Evolutionary conservation across 1,139 yeast species (phyloP).

Genomic region (Candida sp.): DNA sequence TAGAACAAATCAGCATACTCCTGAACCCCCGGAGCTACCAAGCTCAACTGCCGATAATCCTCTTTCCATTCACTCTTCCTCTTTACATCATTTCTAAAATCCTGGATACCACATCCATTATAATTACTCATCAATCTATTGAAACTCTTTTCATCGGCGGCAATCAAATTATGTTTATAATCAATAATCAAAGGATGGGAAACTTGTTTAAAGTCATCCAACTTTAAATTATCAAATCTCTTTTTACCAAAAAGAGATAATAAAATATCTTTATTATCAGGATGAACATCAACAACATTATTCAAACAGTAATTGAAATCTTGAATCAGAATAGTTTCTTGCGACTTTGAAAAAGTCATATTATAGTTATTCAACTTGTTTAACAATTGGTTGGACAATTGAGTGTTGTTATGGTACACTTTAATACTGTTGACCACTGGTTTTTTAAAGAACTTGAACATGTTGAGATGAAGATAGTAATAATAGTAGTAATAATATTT

Average conservation of each 20-base stretch:
- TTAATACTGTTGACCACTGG: slow-evolving; percentile 1
- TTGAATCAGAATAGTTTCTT: slow-evolving; percentile 16
- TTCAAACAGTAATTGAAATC: slow-evolving; percentile 34
- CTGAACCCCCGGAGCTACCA: slow-evolving; percentile 45
- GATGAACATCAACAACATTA: slow-evolving; percentile 40
- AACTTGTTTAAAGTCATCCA: slow-evolving; percentile 12
- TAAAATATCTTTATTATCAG: slow-evolving; percentile 36
- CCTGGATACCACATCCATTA: slow-evolving; percentile 36
- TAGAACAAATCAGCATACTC: slow-evolving; percentile 48
- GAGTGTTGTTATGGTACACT: slow-evolving; percentile 5
- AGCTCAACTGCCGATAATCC: slow-evolving; percentile 9
- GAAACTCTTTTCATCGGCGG: slow-evolving; percentile 44
- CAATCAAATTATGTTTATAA: slow-evolving; percentile 50
- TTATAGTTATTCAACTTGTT: slow-evolving; percentile 3
- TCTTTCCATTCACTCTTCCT: slow-evolving; percentile 1
- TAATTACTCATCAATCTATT: slow-evolving; percentile 43
- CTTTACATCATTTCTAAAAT: slow-evolving; percentile 11
- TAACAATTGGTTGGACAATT: slow-evolving; percentile 4
- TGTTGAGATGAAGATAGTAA: not conserved
- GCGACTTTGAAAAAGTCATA: not conserved
- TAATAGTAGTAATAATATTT: too few species aligned
- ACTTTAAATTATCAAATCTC: slow-evolving; percentile 16
- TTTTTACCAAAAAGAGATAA: slow-evolving; percentile 16
- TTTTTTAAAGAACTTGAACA: slow-evolving; percentile 2
- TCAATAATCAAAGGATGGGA: slow-evolving; percentile 51